These are phyloP conservation scores for Antrodiella citrinella DNA, from an alignment of 768 basidiomycete genomes.

Conservation along the genomic window DNA sequence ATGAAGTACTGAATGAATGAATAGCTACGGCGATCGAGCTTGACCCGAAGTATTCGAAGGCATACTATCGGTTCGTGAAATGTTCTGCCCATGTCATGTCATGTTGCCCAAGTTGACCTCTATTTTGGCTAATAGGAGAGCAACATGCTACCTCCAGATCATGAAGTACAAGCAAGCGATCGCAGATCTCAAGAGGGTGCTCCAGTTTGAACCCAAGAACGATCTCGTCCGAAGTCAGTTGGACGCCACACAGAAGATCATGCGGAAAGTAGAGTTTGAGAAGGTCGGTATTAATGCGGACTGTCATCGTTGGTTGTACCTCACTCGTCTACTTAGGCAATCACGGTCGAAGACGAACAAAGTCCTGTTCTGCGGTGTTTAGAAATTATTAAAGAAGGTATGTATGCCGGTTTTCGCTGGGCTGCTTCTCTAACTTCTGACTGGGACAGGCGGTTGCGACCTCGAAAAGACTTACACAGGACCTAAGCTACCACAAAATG, in stretches of 20 bases:
- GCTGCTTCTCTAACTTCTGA: neutral
- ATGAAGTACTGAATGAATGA: constrained; percentile 26
- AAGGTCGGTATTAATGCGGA: constrained; percentile 41
- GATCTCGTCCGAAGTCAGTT: constrained; percentile 73
- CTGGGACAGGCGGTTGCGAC: constrained; percentile 60
- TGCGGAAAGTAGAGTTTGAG: constrained; percentile 86
- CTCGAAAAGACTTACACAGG: constrained; percentile 69
- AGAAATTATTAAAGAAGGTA: constrained; percentile 76
- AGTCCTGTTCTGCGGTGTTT: constrained; percentile 64
- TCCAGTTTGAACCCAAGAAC: constrained; percentile 82
- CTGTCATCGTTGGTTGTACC: neutral
- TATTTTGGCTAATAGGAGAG: constrained; percentile 76
- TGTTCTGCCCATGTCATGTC: neutral
- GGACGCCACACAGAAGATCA: constrained; percentile 82
- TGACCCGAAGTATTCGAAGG: constrained; percentile 87
- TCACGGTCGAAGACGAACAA: constrained; percentile 87
- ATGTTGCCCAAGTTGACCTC: neutral
- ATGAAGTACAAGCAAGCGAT: constrained; percentile 83
- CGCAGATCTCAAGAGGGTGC: constrained; percentile 78
- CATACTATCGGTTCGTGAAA: constrained; percentile 63
- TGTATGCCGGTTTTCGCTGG: constrained; percentile 11
- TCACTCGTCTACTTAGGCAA: constrained; percentile 47
- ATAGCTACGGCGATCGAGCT: constrained; percentile 68
- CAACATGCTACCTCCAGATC: constrained; percentile 84
- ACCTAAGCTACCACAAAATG: constrained; percentile 53